phyloP scores from a whole-genome alignment of 1,284 basidiomycete genomes.

The Ustilago sp. region DNA sequence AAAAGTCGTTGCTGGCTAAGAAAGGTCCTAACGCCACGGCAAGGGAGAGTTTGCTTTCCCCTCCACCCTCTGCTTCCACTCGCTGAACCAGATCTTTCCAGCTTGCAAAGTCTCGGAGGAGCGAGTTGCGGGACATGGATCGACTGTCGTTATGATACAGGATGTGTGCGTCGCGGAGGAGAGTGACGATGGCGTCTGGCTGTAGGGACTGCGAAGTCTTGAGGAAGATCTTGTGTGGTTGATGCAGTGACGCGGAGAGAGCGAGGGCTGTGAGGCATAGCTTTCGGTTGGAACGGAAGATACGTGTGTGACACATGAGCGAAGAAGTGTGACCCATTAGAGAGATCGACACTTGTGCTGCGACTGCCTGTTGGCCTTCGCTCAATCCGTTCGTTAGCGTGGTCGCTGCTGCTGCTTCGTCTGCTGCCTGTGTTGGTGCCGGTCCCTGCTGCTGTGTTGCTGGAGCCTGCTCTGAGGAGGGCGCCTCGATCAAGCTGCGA shows the following conservation, averaged over 20 bases:
- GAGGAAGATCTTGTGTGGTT: slow-evolving; percentile 52
- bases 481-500: slow-evolving; percentile 10
- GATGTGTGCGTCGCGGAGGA: slow-evolving; percentile 60
- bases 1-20: slow-evolving; percentile 52
- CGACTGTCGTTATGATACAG: slow-evolving; percentile 51
- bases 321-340: slow-evolving; percentile 25
- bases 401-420: background rate
- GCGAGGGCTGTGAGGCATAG: slow-evolving; percentile 58
- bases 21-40: slow-evolving; percentile 52
- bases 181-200: slow-evolving; percentile 46
- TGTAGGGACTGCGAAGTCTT: slow-evolving; percentile 59
- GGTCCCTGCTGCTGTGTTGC: slow-evolving; percentile 5
- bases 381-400: slow-evolving; percentile 2
- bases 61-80: slow-evolving; percentile 61
- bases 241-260: slow-evolving; percentile 38
- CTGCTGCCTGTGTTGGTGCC: background rate
- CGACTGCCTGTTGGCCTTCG: slow-evolving; percentile 35
- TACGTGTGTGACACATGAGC: slow-evolving; percentile 50
- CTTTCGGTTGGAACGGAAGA: slow-evolving; percentile 60
- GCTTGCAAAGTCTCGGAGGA: slow-evolving; percentile 59
- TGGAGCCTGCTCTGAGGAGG: slow-evolving; percentile 1
- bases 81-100: slow-evolving; percentile 65
- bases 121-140: slow-evolving; percentile 45
- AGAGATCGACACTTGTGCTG: slow-evolving; percentile 27
- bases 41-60: slow-evolving; percentile 56